phyloP scores from a whole-genome alignment of 2,329 filamentous ascomycete species.

The Xylaria sp. region DNA sequence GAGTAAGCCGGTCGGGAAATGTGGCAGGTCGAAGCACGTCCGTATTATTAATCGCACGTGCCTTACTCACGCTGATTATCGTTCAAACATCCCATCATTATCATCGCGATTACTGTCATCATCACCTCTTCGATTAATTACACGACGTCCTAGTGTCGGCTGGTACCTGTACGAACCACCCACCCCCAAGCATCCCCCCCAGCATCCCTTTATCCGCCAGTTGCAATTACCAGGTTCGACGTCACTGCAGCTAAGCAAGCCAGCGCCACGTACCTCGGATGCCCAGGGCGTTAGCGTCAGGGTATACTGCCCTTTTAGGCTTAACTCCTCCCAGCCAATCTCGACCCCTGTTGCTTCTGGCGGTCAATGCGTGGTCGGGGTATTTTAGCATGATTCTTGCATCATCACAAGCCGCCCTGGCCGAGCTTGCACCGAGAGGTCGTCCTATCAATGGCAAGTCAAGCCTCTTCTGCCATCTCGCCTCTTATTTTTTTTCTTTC shows the following conservation, averaged over 20 bases:
- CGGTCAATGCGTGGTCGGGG: conserved; percentile 31
- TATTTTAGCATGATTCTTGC: conserved; percentile 32
- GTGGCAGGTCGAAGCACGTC: conserved; percentile 3
- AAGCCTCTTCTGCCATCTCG: conserved; percentile 10
- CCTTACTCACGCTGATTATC: conserved; percentile 23
- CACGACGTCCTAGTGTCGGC: neutral
- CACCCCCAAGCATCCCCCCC: no score
- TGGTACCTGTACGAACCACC: neutral
- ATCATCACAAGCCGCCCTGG: conserved; percentile 36
- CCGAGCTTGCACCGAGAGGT: conserved; percentile 38
- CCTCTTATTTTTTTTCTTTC: neutral
- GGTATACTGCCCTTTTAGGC: conserved; percentile 26
- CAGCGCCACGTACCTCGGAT: neutral
- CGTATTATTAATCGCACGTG: conserved; percentile 10
- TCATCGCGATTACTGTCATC: conserved; percentile 14
- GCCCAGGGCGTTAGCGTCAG: conserved; percentile 7
- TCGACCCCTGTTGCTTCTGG: conserved; percentile 23
- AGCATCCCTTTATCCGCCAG: neutral
- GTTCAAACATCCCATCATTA: conserved; percentile 26
- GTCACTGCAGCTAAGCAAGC: conserved; percentile 17
- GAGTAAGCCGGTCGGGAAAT: neutral
- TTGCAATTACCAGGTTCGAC: conserved; percentile 21
- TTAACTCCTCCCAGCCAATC: conserved; percentile 18
- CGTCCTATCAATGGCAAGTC: conserved; percentile 26
- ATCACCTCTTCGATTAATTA: conserved; percentile 8